Percentiles rank a stretch among this genome's conserved stretches.
These are phyloP conservation scores for Fusarium sp. DNA, from an alignment of 2,329 filamentous ascomycete genomes.

Conservation along the genomic window DNA sequence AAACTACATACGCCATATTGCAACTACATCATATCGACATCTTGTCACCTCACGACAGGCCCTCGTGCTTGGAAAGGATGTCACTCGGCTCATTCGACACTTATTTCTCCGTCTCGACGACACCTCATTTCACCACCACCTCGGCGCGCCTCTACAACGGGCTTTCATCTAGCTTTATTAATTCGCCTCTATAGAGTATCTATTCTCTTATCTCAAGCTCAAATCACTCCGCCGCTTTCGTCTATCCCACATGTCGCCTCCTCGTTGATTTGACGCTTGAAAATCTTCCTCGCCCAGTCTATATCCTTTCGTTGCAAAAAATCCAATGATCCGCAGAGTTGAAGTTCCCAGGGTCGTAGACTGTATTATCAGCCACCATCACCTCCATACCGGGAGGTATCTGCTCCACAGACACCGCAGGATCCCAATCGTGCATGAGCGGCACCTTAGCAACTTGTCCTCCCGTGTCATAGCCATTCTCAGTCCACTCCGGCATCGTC, in stretches of 20 bases:
- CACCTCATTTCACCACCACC: not conserved
- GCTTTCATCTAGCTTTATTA: slow-evolving; percentile 8
- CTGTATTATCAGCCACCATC: not conserved
- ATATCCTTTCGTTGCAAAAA: not conserved
- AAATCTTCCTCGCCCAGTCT: not conserved
- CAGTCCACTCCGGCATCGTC: not conserved
- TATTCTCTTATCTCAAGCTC: not conserved
- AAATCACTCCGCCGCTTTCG: not conserved
- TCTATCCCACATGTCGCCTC: not conserved
- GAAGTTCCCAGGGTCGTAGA: slow-evolving; percentile 17
- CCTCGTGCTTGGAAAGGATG: not conserved
- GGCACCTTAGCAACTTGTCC: not conserved
- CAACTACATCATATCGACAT: not conserved
- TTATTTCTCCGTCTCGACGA: not conserved
- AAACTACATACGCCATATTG: not conserved
- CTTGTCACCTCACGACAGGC: not conserved
- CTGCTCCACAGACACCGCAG: not conserved
- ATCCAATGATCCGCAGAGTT: slow-evolving; percentile 35
- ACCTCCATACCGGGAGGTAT: not conserved
- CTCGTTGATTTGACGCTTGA: not conserved
- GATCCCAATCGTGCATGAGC: not conserved
- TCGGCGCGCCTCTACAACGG: not conserved
- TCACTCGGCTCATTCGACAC: not conserved
- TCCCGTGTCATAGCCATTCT: not conserved
- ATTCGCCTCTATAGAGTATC: slow-evolving; percentile 15